Base-by-base conservation (phyloP, 208 protist species). In the Leishmania turanica region DNA sequence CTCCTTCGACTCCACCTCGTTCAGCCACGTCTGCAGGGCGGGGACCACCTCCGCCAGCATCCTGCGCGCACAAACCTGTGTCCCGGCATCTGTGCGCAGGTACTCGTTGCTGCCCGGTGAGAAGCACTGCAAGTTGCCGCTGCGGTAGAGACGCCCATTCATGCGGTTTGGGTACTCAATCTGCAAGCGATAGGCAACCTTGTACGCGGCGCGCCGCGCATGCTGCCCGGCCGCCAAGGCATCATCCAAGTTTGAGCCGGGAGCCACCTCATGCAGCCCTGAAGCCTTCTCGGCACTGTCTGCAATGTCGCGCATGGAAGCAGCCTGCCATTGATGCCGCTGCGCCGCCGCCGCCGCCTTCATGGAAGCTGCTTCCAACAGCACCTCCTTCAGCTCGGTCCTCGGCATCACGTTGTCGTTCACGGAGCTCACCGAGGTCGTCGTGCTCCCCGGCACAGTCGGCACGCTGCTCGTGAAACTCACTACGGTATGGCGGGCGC, bases 1-100 rank as follows among this genome's bases (percentile, higher is more conserved):
- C 76, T 84, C 81, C 34, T 53, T 71, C 21, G 76, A 64, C 45
- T 84, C 69, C 21, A 83, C 84, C 60, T 83, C 84, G 56, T 81
- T 69, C 15, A 95, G 74, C 90, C 91, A 95, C 21, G 80, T 83
- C 54, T 65, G 77, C 24, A 93, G 80, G 34, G 88, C 83, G 49
- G 88, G 90, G 24, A 93, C 58, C 70, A 87, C 88, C 77, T 93
- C 90, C n/a, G 78, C 62, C 42, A 95, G 82, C 73, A 87, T 45
- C 47, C 84, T 77, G 73, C 9, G 77, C 40, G 90, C 87, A 78
- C 90, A 93, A 66, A 34, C 69, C 66, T 76, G 75, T n/a, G 89
- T 91, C 37, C 91, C 87, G 5, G 80, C 80, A 56, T 86, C 79
- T 3, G 87, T 89, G 69, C 88, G 74, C 21, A 89, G 62, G 45